Base-by-base conservation (phyloP, 2,329 filamentous ascomycete genomes). In the Cercospora zeina region DNA sequence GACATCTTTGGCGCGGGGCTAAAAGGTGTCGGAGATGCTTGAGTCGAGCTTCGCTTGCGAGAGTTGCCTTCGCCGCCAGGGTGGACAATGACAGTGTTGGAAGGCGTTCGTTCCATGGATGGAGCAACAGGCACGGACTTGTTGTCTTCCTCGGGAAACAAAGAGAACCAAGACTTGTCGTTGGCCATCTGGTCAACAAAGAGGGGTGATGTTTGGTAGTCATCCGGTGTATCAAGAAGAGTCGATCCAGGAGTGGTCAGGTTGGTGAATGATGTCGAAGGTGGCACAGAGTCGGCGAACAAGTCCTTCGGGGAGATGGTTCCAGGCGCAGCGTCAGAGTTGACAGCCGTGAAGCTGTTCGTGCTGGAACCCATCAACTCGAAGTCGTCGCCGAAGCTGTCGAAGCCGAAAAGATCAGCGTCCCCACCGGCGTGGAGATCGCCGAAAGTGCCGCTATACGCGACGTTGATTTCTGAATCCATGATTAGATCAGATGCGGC, bases 251-350 rank as follows among this genome's bases (percentile, higher is more conserved):
- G 92, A 63, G 92, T 95, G 61, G 91, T 96, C 76, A 96, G 74
- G 66, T 91, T 87, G 36, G 92, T 96, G 73, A 95, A 86, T 34
- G 90, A 87, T 51, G 88, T 83, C 1, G 92, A 96, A 72, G 90
- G 90, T 31, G 92, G 92, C 37, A 91, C 86, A 65, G 91, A 96
- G 62, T 83, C 81, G 71, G 90, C 85, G 70, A 93, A 81, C 67
- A 96, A 81, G 72, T 96, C 91, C 76, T 90, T 88, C 19, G 92
- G 92, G 65, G 92, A 96, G 65, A 96, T 85, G 45, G 92, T 96
- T 63, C 75, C 76, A 66, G 76, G 76, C 65, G 75, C 74, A 67
- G 69, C 66, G 62, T 51, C 59, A 45, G 60, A 57, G 71, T 81
- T 82, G 74, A 81, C 75, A 42, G 78, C 70, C 62, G 77, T 78